phyloP scores from a whole-genome alignment of 2,329 filamentous ascomycete genomes.

The Aspergillus versicolor region DNA sequence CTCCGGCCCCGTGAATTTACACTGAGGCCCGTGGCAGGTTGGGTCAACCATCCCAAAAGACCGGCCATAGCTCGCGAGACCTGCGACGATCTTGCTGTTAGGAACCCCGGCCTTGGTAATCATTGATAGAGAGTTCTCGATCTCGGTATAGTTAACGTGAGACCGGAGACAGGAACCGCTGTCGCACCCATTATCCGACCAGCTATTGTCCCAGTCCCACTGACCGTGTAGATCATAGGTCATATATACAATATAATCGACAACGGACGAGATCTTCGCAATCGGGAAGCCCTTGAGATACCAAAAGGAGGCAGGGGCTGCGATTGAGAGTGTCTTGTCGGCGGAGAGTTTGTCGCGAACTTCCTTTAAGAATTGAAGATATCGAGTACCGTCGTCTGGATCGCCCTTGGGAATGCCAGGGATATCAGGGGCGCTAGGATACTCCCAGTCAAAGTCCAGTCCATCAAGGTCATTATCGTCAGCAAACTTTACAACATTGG shows the following conservation, averaged over 20 bases:
- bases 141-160: slow-evolving; percentile 40
- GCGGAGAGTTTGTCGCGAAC: slow-evolving; percentile 17
- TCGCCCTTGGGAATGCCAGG: slow-evolving; percentile 34
- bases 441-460: slow-evolving; percentile 14
- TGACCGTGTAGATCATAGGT: slow-evolving; percentile 38
- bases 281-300: slow-evolving; percentile 34
- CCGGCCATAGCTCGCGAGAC: neutral
- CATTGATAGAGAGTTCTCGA: slow-evolving; percentile 28
- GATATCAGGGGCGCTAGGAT: slow-evolving; percentile 31
- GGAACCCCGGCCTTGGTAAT: slow-evolving; percentile 14
- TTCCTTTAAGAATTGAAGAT: slow-evolving; percentile 29
- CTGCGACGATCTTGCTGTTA: neutral
- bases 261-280: slow-evolving; percentile 22
- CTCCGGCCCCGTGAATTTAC: too few relatives aligned
- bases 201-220: neutral
- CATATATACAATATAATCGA: slow-evolving; percentile 41
- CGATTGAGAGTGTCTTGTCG: slow-evolving; percentile 25
- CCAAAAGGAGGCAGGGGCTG: slow-evolving; percentile 32
- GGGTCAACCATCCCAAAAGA: neutral
- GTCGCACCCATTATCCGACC: neutral
- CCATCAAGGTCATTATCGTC: slow-evolving; percentile 12
- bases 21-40: too few relatives aligned
- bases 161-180: neutral
- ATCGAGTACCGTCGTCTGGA: slow-evolving; percentile 31
- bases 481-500: slow-evolving; percentile 25